Base-by-base conservation (phyloP, 1,284 basidiomycete species). In the Pseudozyma pruni region DNA sequence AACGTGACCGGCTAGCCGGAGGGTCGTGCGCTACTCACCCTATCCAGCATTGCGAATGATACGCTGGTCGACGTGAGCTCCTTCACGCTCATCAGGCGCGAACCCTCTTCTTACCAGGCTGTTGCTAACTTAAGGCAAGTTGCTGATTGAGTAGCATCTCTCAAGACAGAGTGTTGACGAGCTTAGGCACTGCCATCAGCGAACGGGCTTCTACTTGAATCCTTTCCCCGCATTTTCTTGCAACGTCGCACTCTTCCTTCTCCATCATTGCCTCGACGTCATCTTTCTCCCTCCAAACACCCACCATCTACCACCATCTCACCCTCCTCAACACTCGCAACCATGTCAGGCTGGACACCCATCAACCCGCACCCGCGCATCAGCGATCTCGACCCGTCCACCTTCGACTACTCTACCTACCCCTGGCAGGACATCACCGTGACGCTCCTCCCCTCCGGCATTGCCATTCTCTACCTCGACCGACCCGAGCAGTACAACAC, bases 301-400 rank as follows among this genome's bases (percentile, higher is more conserved):
- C 22, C 14, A 20, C 34, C 34, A 19, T 35, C 20, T 16, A 23
- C 38, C 19, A 45, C 17, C 17, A 31, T 49, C 42, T 34, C 41
- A 22, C 17, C 2, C 38, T 6, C 8, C n/a, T 22, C 2, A 8
- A n/a, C 39, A 11, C 9, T 3, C 20, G 17, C 44, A 33, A 41
- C 16, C 17, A 48, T 42, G 46, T 25, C 39, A 45, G 42, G 47
- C 38, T 66, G 52, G 55, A 41, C 44, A 14, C 53, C 62, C n/a
- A 54, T 56, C 50, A 72, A 67, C 42, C 70, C 70, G 33, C 70
- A 72, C 31, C 70, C 70, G 9, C 54, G 70, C 35, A 48, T 72
- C 17, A 20, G 44, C 45, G 70, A 72, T 23, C 20, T 68, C 33
- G 56, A 68, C 25, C 44, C 51, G 13, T 20, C 52, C 16, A 40